phyloP scores from a whole-genome alignment of 2,329 filamentous ascomycete genomes.

The Emergomyces africanus region DNA sequence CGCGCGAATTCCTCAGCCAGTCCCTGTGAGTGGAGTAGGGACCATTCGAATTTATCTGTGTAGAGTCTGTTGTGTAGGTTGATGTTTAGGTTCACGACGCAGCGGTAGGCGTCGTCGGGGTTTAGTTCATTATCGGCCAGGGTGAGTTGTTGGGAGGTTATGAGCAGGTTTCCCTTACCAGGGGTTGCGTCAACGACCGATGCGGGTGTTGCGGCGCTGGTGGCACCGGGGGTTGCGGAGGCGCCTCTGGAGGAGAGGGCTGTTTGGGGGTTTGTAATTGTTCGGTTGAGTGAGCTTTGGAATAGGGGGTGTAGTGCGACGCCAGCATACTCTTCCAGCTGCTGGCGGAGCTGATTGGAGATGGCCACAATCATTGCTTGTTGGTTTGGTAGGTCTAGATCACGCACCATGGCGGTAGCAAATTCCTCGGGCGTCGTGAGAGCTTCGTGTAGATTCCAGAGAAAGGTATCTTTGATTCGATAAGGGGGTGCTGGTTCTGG shows the following conservation, averaged over 20 bases:
- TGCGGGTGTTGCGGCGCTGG: slow-evolving; percentile 18
- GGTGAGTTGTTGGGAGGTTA: slow-evolving; percentile 9
- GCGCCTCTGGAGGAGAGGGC: slow-evolving; percentile 40
- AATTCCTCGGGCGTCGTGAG: slow-evolving; percentile 93
- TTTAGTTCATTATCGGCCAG: slow-evolving; percentile 64
- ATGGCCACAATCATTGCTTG: slow-evolving; percentile 61
- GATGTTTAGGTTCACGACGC: slow-evolving; percentile 80
- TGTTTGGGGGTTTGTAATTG: slow-evolving; percentile 9
- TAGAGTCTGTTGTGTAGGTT: slow-evolving; percentile 86
- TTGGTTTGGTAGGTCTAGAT: slow-evolving; percentile 77
- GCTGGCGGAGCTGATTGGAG: slow-evolving; percentile 85
- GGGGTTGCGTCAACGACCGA: slow-evolving; percentile 2
- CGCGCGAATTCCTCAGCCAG: slow-evolving; percentile 88
- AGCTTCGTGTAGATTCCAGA: slow-evolving; percentile 96
- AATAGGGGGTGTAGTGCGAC: slow-evolving; percentile 90
- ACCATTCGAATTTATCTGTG: slow-evolving; percentile 98
- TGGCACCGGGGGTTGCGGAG: slow-evolving; percentile 12
- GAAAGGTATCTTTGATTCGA: slow-evolving; percentile 83
- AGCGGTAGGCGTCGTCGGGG: slow-evolving; percentile 88
- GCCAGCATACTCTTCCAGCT: slow-evolving; percentile 90
- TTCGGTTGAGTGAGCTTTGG: slow-evolving; percentile 36
- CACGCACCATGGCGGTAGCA: slow-evolving; percentile 77
- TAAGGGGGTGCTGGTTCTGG: slow-evolving; percentile 73
- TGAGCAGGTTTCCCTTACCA: slow-evolving; percentile 2
- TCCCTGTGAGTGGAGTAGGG: slow-evolving; percentile 77